phyloP scores from a whole-genome alignment of 345 rosid species.

The Iberis pinnata region DNA sequence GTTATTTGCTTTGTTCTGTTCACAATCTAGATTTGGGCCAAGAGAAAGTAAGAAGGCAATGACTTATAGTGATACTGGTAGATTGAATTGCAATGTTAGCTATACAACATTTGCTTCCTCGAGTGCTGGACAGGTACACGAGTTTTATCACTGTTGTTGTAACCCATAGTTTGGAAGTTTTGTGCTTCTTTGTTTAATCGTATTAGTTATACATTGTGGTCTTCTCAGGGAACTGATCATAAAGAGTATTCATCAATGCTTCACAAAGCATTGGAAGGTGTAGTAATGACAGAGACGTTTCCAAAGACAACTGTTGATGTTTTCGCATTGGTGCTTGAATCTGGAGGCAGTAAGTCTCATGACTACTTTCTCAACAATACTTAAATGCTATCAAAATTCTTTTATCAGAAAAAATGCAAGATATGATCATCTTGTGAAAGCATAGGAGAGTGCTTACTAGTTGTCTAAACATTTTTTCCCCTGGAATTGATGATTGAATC shows the following conservation, averaged over 20 bases:
- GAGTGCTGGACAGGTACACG: slow-evolving; percentile 58
- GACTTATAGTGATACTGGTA: slow-evolving; percentile 75
- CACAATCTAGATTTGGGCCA: slow-evolving; percentile 75
- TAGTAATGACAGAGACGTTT: slow-evolving; percentile 70
- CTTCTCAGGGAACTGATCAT: slow-evolving; percentile 59
- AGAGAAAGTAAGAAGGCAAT: slow-evolving; percentile 96
- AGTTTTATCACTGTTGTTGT: slow-evolving; percentile 1
- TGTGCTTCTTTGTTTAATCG: slow-evolving; percentile 12
- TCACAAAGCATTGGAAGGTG: slow-evolving; percentile 90
- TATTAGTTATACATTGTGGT: slow-evolving; percentile 3
- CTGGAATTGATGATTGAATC: too few relatives aligned
- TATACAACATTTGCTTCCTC: slow-evolving; percentile 78
- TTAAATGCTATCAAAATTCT: too few relatives aligned
- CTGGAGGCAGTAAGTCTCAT: slow-evolving; percentile 97
- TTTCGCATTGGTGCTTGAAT: slow-evolving; percentile 87
- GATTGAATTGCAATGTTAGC: slow-evolving; percentile 79
- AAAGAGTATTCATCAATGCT: slow-evolving; percentile 82
- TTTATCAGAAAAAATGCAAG: too few relatives aligned
- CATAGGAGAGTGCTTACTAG: too few relatives aligned
- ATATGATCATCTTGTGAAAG: too few relatives aligned
- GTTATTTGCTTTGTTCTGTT: slow-evolving; percentile 6
- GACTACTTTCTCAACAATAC: too few relatives aligned
- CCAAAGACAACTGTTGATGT: slow-evolving; percentile 96
- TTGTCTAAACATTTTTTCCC: too few relatives aligned
- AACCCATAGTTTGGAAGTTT: not conserved